Base-by-base conservation (phyloP, 1,139 yeast species). In the Taphrina pruni region DNA sequence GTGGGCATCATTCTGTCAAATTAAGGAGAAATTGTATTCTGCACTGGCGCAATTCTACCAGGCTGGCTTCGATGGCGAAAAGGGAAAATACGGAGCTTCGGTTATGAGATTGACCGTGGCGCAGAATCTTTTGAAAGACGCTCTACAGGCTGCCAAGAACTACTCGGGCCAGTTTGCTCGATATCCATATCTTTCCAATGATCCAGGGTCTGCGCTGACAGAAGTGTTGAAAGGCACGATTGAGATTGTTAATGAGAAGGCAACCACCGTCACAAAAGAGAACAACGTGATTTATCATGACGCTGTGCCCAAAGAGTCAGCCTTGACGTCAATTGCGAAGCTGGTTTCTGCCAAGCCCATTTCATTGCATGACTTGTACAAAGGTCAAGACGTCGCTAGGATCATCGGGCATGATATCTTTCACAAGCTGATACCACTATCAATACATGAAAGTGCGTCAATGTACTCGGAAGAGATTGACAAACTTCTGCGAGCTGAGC, bases 201-300 rank as follows among this genome's bases (percentile, higher is more conserved):
- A 68, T 71, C 57, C 77, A 76, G 21, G 46, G 74, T 6, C 74
- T 1, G 72, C 72, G 0, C 71, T 77, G 21, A 66, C 70, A 32
- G 73, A 73, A 5, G 66, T 74, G 1, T 60, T 78, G 36, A 75
- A 75, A 52, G 71, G 76, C 6, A 69, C 73, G 45, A 55, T 70
- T 1, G 77, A 78, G 43, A 66, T 84, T 0, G 78, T 84, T 66
- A 78, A 78, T 38, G 81, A 82, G 54, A 84, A 85, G 64, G 76
- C 86, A 57, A 77, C 77, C 3, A 82, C 83, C 9, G 77, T 89
- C 72, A 86, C 83, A 46, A 90, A 89, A 74, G 98, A 94, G 75
- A 94, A 94, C 75, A 97, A 94, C 76, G 88, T 87, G 75, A 90
- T 94, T 58, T 94, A 90, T 75, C 96, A 94, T 77, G 93, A 88